Percentiles rank a stretch among this genome's conserved stretches.
Conservation (phyloP, 208 protist genomes). For the Vickermania ingenoplastis region DNA sequence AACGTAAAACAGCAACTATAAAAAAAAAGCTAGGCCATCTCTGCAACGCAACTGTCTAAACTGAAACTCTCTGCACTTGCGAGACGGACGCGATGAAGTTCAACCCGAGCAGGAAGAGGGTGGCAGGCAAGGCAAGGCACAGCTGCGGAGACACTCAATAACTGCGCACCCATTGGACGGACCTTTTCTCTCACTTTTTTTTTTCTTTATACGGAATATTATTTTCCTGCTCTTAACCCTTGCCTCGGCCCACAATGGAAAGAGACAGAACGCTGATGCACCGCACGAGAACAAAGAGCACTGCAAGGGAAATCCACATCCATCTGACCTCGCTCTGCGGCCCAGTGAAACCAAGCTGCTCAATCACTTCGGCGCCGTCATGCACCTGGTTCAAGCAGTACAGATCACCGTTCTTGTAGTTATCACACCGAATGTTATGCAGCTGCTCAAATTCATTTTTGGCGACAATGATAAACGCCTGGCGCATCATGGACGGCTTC, state of each 20-base stretch:
- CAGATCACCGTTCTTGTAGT: conserved; percentile 18
- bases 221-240: no score
- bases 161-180: no score
- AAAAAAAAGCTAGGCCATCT: no score
- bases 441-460: conserved; percentile 60
- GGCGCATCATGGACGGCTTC: conserved; percentile 61
- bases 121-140: no score
- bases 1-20: no score
- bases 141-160: no score
- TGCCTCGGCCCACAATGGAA: conserved; percentile 20
- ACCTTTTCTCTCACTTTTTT: no score
- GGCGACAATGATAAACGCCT: conserved; percentile 49
- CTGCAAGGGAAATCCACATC: conserved; percentile 54
- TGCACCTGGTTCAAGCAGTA: conserved; percentile 39
- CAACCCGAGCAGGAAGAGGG: no score
- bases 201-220: no score
- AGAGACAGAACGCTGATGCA: conserved; percentile 26
- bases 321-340: conserved; percentile 34
- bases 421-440: conserved; percentile 38
- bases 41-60: no score
- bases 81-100: no score
- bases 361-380: conserved; percentile 40
- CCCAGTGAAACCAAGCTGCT: conserved; percentile 35
- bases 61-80: no score
- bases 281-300: conserved; percentile 40